Conservation (phyloP, 2,329 filamentous ascomycete species). For the Niveomyces coronatus region DNA sequence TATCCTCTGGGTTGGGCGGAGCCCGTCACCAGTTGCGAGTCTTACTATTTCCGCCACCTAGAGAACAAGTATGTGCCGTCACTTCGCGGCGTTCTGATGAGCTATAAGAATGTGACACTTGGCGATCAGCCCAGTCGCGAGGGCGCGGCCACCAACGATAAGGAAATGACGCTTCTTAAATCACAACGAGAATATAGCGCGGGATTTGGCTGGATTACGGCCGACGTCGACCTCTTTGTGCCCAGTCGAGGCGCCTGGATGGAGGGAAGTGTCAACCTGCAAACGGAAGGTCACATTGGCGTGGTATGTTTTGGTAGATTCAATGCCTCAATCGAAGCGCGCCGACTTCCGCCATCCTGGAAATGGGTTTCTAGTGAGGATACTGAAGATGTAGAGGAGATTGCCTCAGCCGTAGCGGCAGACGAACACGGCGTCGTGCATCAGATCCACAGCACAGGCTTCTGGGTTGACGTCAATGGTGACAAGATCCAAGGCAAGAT, state of each 20-base stretch:
- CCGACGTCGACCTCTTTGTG: constrained; percentile 74
- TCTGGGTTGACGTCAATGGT: constrained; percentile 66
- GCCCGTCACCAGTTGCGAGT: constrained; percentile 59
- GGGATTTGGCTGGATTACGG: constrained; percentile 79
- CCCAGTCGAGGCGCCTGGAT: constrained; percentile 64
- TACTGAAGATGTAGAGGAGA: constrained; percentile 31
- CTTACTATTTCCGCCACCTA: constrained; percentile 65
- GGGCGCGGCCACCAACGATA: constrained; percentile 37
- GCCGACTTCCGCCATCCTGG: constrained; percentile 68
- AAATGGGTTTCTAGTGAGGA: constrained; percentile 57
- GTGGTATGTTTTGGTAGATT: constrained; percentile 86
- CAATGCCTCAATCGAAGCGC: constrained; percentile 75
- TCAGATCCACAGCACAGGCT: constrained; percentile 49
- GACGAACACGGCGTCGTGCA: constrained; percentile 43
- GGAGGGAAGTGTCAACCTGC: constrained; percentile 73
- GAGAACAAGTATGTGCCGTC: constrained; percentile 67
- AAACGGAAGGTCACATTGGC: constrained; percentile 81
- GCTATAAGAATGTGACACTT: constrained; percentile 59
- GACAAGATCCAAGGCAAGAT: constrained; percentile 60
- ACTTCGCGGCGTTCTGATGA: constrained; percentile 63
- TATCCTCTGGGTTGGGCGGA: constrained; percentile 60
- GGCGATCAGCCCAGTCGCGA: constrained; percentile 46
- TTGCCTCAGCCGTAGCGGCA: constrained; percentile 28
- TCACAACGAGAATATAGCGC: constrained; percentile 75
- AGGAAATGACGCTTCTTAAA: constrained; percentile 34